A percentile compares a stretch with the other conserved stretches of the same genome.
Evolutionary conservation across 306 rosid genomes (phyloP).

Genomic region (Acmispon strigosus): DNA sequence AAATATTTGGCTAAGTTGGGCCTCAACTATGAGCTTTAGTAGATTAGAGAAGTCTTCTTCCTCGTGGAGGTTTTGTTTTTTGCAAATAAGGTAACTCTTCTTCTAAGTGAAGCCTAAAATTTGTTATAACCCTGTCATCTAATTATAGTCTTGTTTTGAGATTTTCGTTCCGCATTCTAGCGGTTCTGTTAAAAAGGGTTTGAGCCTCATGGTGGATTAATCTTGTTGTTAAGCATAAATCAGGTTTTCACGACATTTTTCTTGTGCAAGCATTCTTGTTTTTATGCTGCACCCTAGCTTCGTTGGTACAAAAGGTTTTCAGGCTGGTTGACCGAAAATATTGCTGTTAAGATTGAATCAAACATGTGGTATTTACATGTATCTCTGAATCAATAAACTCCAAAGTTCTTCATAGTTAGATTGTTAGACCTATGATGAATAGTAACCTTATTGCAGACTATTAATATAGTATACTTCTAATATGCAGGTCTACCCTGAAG

Average conservation of each 20-base stretch:
- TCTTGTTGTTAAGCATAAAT: background rate
- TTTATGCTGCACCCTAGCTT: background rate
- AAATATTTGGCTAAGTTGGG: background rate
- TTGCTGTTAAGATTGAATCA: background rate
- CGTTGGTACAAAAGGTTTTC: background rate
- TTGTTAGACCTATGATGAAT: background rate
- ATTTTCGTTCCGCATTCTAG: background rate
- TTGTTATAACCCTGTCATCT: background rate
- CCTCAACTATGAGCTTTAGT: background rate
- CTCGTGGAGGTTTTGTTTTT: background rate
- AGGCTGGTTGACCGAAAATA: background rate
- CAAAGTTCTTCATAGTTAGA: background rate
- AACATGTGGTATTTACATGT: background rate
- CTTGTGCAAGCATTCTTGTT: background rate
- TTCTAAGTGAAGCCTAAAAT: background rate
- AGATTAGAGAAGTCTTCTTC: background rate
- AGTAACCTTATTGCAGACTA: background rate
- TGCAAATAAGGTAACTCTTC: background rate
- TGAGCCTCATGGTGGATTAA: background rate
- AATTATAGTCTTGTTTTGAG: background rate
- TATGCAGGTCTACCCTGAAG: slow-evolving; percentile 39
- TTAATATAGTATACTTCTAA: background rate
- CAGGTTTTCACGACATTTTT: background rate
- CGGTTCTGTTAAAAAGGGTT: background rate
- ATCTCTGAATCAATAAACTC: background rate